A percentile compares a stretch with the other conserved stretches of the same genome.
Conservation (phyloP, 148 eudicot genomes). For the Talinum fruticosum region DNA sequence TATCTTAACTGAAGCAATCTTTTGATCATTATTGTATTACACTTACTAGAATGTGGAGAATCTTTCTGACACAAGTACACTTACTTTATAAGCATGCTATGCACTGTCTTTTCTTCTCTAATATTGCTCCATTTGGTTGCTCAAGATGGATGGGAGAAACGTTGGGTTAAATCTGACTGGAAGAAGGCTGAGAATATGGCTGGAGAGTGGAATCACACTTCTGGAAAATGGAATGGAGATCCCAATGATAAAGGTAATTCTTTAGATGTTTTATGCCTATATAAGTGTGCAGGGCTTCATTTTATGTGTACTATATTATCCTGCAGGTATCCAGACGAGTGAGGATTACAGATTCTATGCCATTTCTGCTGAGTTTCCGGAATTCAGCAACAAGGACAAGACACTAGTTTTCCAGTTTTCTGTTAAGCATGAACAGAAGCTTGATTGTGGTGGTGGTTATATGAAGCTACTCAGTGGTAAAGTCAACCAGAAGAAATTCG, state of each 20-base stretch:
- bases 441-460: constrained; percentile 99
- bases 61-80: neutral
- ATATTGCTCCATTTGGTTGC: constrained; percentile 13
- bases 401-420: constrained; percentile 91
- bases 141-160: constrained; percentile 86
- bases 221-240: constrained; percentile 97
- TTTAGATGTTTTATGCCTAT: neutral
- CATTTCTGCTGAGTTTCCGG: constrained; percentile 89
- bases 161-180: constrained; percentile 98
- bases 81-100: too few relatives aligned
- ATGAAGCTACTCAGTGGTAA: constrained; percentile 93
- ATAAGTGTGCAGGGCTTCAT: neutral
- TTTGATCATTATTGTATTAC: neutral
- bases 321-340: constrained; percentile 83
- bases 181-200: constrained; percentile 89
- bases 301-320: neutral
- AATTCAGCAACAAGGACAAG: constrained; percentile 94
- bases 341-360: constrained; percentile 95
- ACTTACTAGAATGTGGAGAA: neutral
- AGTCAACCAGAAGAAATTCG: constrained; percentile 81
- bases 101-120: neutral
- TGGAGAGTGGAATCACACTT: constrained; percentile 97
- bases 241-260: constrained; percentile 70
- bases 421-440: constrained; percentile 98
- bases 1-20: too few relatives aligned